Percentiles rank a stretch among this genome's conserved stretches.
Conservation (phyloP, 139 green algal genomes). For the Trebouxia sp. region DNA sequence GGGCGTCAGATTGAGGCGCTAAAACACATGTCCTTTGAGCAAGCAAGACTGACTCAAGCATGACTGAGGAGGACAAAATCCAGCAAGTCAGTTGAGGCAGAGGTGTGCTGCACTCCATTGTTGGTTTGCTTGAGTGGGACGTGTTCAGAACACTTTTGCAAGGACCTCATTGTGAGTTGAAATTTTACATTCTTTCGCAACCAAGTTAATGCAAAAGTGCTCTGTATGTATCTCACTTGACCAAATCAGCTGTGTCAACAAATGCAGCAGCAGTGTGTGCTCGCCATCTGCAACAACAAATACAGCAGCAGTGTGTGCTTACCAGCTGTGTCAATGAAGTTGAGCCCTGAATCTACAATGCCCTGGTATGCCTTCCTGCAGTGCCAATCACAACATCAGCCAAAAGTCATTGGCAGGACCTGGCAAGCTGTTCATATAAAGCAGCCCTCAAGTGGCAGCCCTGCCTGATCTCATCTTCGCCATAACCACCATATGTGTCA, state of each 20-base stretch:
- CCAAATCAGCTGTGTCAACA: not conserved
- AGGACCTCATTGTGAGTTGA: too few relatives aligned
- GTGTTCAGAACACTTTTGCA: too few relatives aligned
- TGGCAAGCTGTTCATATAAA: not conserved
- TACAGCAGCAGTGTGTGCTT: not conserved
- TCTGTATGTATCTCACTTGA: too few relatives aligned
- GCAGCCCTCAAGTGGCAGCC: not conserved
- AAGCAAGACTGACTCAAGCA: too few relatives aligned
- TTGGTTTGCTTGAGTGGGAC: too few relatives aligned
- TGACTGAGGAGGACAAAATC: too few relatives aligned
- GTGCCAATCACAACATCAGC: not conserved
- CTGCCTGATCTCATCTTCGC: constrained; percentile 21
- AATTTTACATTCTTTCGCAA: too few relatives aligned
- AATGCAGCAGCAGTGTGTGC: not conserved
- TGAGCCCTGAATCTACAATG: constrained; percentile 63
- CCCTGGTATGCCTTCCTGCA: constrained; percentile 62
- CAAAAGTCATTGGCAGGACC: not conserved
- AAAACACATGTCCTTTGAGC: too few relatives aligned
- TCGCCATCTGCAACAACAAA: not conserved
- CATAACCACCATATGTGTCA: constrained; percentile 51
- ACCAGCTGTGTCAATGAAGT: constrained; percentile 84
- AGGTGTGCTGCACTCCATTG: too few relatives aligned
- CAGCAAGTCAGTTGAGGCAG: too few relatives aligned
- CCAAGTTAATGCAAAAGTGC: too few relatives aligned
- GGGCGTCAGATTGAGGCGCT: too few relatives aligned